Conservation (phyloP, 768 basidiomycete species). For the Pholiota conissans region DNA sequence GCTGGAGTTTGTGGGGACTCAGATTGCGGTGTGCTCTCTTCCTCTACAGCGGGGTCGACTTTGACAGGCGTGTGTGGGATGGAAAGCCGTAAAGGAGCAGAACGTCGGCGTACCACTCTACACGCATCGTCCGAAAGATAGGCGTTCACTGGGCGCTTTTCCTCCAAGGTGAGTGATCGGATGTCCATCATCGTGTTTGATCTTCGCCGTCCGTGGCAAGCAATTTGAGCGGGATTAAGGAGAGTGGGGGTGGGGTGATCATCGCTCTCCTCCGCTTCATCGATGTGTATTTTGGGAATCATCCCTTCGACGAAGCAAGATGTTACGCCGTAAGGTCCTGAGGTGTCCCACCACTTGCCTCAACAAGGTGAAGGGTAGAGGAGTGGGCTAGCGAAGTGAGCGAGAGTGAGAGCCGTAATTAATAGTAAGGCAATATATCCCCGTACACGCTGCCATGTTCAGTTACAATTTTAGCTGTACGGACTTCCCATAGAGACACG, state of each 20-base stretch:
- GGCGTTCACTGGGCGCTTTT: background rate
- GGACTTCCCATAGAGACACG: too few species aligned
- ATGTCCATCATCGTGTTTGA: background rate
- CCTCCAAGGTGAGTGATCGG: background rate
- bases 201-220: background rate
- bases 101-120: background rate
- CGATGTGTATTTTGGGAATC: background rate
- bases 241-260: background rate
- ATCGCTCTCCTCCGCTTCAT: background rate
- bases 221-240: background rate
- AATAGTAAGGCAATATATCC: too few species aligned
- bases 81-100: background rate
- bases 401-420: too few species aligned
- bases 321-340: too few species aligned
- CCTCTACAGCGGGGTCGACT: background rate
- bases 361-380: too few species aligned
- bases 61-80: background rate
- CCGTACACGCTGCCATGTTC: too few species aligned
- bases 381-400: too few species aligned
- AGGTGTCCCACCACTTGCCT: too few species aligned
- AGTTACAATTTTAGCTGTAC: too few species aligned
- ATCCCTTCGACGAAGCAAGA: too few species aligned
- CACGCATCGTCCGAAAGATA: background rate
- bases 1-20: slow-evolving; percentile 29
- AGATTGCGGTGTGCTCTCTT: slow-evolving; percentile 15